These are phyloP conservation scores for Talaromyces sp. DNA, from an alignment of 2,329 filamentous ascomycete species.

Conservation along the genomic window DNA sequence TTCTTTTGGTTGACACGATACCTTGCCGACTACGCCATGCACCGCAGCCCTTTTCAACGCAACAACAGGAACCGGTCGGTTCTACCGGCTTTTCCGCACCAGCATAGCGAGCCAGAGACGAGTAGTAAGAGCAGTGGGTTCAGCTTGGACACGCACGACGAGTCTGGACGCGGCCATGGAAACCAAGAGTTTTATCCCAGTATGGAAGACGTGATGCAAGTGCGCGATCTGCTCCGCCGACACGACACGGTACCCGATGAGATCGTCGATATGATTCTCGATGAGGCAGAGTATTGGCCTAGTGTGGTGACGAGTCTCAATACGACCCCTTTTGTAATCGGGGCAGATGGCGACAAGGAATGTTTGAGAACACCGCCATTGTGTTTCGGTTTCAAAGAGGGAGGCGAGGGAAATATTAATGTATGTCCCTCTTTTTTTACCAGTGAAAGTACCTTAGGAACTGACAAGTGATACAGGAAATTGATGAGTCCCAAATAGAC, in stretches of 20 bases:
- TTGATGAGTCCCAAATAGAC: neutral
- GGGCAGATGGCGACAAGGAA: conserved; percentile 28
- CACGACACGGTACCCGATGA: conserved; percentile 26
- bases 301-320: conserved; percentile 15
- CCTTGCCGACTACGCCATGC: neutral
- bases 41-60: neutral
- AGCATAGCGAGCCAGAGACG: conserved; percentile 1
- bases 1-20: neutral
- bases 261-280: conserved; percentile 34
- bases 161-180: neutral
- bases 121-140: conserved; percentile 5
- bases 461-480: neutral
- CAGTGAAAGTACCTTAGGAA: too few species aligned
- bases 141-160: neutral
- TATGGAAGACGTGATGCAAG: conserved; percentile 27
- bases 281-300: conserved; percentile 28
- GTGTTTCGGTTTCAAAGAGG: conserved; percentile 23
- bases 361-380: conserved; percentile 30
- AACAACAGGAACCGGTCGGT: neutral
- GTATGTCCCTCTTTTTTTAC: neutral
- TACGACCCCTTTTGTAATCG: conserved; percentile 16
- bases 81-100: neutral
- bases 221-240: conserved; percentile 25
- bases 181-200: conserved; percentile 20
- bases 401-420: conserved; percentile 14